Evolutionary conservation across 495 filamentous ascomycete genomes (phyloP), one percentile per base, ranked within the genome.

Genomic region (Penicillium subrubescens): DNA sequence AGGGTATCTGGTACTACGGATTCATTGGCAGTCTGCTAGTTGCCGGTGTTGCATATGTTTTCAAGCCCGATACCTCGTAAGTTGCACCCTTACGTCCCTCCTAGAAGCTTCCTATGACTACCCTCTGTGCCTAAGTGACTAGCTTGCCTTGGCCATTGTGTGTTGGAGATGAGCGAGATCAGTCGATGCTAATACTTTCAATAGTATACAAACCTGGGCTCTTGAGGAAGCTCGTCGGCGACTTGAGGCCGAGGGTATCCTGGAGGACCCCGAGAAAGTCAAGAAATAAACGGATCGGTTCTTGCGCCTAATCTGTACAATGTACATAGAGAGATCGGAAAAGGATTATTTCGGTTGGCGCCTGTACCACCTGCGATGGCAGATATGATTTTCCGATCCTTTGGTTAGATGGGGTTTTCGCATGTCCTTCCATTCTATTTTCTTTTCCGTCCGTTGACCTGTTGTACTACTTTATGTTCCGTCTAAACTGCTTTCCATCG

Each of bases 121-220:
- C 27, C 2, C 19, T 43, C 7, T 2, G 7, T 33, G 57, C 43
- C n/a, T 25, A 11, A 43, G 15, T 12, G 17, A 29, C 29, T 37
- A 23, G 29, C 23, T 29, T 27, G 41, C 29, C 43, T 35, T 19
- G 15, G 29, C 27, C 0, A 21, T 35, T 63, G 19, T 56, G 25
- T 23, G 55, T 59, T 19, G 25, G 53, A 25, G 55, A 63, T 29
- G 57, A 61, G 54, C 52, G 8, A 31, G 21, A 31, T 33, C 46
- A 37, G 17, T 51, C 15, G 7, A 61, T 60, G 68, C 73, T 81
- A 46, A 79, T 68, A 50, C 63, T 58, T 43, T 14, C 66, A 21
- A 63, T 64, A 99, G 96, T 71, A 98, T 99, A 88, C 94, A 98
- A 84, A 97, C 94, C 55, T 99, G 95, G 95, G 95, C 95, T 34